Evolutionary conservation across 2,329 filamentous ascomycete genomes (phyloP).

Genomic region (Hirsutella thompsonii): DNA sequence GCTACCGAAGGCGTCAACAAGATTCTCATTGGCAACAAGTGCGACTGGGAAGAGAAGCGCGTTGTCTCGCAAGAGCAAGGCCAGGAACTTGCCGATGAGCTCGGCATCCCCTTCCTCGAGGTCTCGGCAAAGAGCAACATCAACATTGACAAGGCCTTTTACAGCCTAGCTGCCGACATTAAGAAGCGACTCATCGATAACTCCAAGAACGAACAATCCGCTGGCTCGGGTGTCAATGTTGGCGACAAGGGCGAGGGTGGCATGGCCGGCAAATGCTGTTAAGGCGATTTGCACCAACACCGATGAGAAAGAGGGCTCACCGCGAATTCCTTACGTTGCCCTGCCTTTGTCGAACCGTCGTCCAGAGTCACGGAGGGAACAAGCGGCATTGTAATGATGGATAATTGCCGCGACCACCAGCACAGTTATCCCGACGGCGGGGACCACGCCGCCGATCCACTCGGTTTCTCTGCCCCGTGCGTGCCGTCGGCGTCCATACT

Average conservation of each 20-base stretch:
- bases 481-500: constrained; percentile 9
- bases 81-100: constrained; percentile 85
- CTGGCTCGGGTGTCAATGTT: constrained; percentile 53
- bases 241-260: constrained; percentile 44
- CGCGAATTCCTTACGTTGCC: no score
- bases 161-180: constrained; percentile 87
- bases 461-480: constrained; percentile 3
- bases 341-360: no score
- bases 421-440: not conserved
- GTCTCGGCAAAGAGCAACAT: constrained; percentile 98
- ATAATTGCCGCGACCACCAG: not conserved
- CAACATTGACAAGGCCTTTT: constrained; percentile 99
- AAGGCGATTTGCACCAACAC: constrained; percentile 11
- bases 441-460: not conserved
- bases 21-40: constrained; percentile 99
- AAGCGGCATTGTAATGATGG: not conserved
- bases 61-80: constrained; percentile 87
- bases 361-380: no score
- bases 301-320: no score
- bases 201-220: constrained; percentile 58
- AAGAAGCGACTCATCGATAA: constrained; percentile 97
- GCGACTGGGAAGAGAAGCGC: constrained; percentile 99
- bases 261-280: constrained; percentile 65
- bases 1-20: constrained; percentile 99
- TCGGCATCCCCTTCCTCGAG: constrained; percentile 96